phyloP scores from a whole-genome alignment of 768 basidiomycete species.

The Hypsizygus marmoreus region DNA sequence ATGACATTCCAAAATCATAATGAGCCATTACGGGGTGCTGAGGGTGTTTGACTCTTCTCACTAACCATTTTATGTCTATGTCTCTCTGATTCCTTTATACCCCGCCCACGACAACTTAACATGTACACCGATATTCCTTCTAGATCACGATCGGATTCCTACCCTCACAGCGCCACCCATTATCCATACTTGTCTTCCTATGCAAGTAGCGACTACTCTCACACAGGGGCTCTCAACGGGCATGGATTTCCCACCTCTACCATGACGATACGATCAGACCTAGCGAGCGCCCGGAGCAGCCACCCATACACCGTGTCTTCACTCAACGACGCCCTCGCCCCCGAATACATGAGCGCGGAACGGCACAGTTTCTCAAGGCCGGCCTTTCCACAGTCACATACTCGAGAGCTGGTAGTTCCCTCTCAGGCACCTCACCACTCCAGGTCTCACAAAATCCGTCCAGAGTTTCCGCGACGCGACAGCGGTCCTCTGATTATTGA shows the following conservation, averaged over 20 bases:
- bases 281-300: no score
- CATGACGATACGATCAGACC: no score
- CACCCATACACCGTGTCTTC: slow-evolving; percentile 5
- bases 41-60: slow-evolving; percentile 1
- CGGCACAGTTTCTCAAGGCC: slow-evolving; percentile 1
- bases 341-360: slow-evolving; percentile 10
- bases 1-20: neutral
- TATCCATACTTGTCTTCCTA: no score
- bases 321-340: slow-evolving; percentile 4
- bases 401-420: neutral
- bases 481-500: slow-evolving; percentile 4
- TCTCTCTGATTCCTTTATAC: slow-evolving; percentile 1
- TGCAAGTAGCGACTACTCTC: no score
- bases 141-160: slow-evolving; percentile 6
- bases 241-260: neutral
- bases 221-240: neutral
- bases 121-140: slow-evolving; percentile 12
- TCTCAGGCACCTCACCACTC: neutral
- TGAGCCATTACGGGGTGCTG: slow-evolving; percentile 1
- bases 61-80: slow-evolving; percentile 1
- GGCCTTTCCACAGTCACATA: slow-evolving; percentile 6
- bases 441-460: no score
- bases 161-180: neutral
- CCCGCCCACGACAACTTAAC: neutral
- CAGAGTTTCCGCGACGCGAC: slow-evolving; percentile 10